These are phyloP conservation scores for Lindgomyces ingoldianus DNA, from an alignment of 495 filamentous ascomycete species.

Conservation along the genomic window DNA sequence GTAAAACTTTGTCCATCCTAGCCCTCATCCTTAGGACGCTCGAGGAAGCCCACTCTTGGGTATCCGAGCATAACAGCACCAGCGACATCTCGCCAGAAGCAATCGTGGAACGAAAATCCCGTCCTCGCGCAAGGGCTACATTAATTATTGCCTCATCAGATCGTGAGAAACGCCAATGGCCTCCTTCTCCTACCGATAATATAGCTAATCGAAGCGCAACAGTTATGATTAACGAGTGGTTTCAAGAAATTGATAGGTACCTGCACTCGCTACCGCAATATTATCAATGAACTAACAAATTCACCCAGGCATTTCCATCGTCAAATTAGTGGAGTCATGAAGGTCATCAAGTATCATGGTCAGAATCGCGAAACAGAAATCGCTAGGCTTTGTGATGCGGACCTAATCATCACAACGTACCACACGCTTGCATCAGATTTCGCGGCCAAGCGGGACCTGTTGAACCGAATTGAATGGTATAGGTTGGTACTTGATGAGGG, in stretches of 20 bases:
- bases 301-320: conserved; percentile 9
- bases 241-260: conserved; percentile 24
- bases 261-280: too few species aligned
- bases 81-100: background rate
- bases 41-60: conserved; percentile 15
- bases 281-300: background rate
- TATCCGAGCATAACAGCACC: background rate
- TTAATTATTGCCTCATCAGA: conserved; percentile 19
- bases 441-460: background rate
- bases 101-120: background rate
- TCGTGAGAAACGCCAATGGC: too few species aligned
- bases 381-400: conserved; percentile 9
- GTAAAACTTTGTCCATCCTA: conserved; percentile 25
- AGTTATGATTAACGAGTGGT: conserved; percentile 30
- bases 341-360: conserved; percentile 29
- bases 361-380: conserved; percentile 8
- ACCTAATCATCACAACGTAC: conserved; percentile 26
- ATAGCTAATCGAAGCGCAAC: background rate
- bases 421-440: conserved; percentile 23
- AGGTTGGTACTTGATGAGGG: conserved; percentile 28
- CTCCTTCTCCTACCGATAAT: background rate
- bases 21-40: conserved; percentile 15
- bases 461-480: conserved; percentile 16
- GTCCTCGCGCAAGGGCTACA: conserved; percentile 3
- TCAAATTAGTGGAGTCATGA: conserved; percentile 1